Conservation (phyloP, 2,329 filamentous ascomycete species). For the Beauveria bassiana region DNA sequence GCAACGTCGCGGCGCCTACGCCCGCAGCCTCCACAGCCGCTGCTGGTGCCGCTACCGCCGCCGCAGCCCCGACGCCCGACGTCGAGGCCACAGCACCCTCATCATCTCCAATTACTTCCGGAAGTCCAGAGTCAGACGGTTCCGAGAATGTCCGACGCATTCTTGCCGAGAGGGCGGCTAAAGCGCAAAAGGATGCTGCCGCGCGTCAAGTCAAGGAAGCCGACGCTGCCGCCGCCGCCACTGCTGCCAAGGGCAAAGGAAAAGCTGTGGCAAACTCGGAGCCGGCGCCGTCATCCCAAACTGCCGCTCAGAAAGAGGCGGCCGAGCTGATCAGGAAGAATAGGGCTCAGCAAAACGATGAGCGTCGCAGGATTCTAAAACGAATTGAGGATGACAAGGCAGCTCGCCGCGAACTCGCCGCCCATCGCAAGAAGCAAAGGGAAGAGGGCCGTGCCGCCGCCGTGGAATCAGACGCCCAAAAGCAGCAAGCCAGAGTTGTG, state of each 20-base stretch:
- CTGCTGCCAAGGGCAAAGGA: conserved; percentile 35
- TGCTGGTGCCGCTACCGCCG: conserved; percentile 9
- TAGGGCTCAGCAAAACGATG: conserved; percentile 57
- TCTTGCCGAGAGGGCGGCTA: conserved; percentile 43
- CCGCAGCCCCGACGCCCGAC: neutral
- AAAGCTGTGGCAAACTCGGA: conserved; percentile 38
- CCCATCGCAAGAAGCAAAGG: conserved; percentile 38
- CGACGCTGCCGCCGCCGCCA: conserved; percentile 22
- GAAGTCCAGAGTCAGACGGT: conserved; percentile 19
- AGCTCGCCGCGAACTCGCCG: conserved; percentile 52
- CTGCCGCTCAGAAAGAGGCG: conserved; percentile 37
- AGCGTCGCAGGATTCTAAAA: conserved; percentile 63
- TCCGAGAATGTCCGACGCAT: conserved; percentile 30
- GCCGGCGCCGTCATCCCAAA: conserved; percentile 22
- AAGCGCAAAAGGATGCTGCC: conserved; percentile 33
- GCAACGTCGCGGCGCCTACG: neutral
- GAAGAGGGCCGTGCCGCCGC: conserved; percentile 20
- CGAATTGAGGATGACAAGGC: conserved; percentile 71
- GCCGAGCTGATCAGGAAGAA: conserved; percentile 50
- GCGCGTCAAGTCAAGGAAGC: conserved; percentile 43
- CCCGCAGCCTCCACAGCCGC: conserved; percentile 15
- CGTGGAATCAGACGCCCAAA: conserved; percentile 22
- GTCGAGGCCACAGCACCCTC: conserved; percentile 13
- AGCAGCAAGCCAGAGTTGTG: conserved; percentile 25
- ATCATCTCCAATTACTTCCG: conserved; percentile 17